Conservation (phyloP, 495 filamentous ascomycete species). For the Hypoxylon lienhwacheense region DNA sequence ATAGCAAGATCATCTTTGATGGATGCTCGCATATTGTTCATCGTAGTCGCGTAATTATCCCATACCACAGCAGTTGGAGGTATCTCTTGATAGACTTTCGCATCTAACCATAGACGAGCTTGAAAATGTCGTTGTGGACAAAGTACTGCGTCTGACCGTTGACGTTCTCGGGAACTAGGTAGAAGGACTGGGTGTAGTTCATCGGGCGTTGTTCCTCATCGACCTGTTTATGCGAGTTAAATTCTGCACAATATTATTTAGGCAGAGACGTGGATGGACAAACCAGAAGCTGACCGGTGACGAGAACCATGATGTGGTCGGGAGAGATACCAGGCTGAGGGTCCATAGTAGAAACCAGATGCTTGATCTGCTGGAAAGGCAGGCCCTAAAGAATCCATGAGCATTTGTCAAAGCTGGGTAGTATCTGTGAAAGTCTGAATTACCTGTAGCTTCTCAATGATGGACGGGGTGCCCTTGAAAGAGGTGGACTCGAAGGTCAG, state of each 20-base stretch:
- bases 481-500: slow-evolving; percentile 82
- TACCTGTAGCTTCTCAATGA: slow-evolving; percentile 79
- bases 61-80: neutral
- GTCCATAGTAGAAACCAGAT: slow-evolving; percentile 69
- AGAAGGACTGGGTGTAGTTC: slow-evolving; percentile 84
- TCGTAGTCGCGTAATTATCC: neutral
- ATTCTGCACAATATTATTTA: neutral
- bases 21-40: neutral
- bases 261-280: slow-evolving; percentile 10
- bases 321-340: slow-evolving; percentile 72
- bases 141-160: slow-evolving; percentile 63
- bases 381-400: slow-evolving; percentile 56
- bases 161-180: slow-evolving; percentile 67
- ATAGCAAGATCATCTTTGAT: slow-evolving; percentile 17
- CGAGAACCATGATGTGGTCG: slow-evolving; percentile 62
- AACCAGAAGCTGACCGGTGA: slow-evolving; percentile 84
- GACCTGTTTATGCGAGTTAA: slow-evolving; percentile 55
- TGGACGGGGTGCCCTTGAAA: slow-evolving; percentile 58
- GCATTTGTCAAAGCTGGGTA: neutral
- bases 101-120: slow-evolving; percentile 65
- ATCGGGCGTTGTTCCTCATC: slow-evolving; percentile 80
- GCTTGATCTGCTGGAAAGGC: slow-evolving; percentile 77
- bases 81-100: neutral
- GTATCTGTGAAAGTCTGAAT: neutral
- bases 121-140: slow-evolving; percentile 92